phyloP scores from a whole-genome alignment of 2,329 filamentous ascomycete genomes.

The Coleophoma eucalyptorum region DNA sequence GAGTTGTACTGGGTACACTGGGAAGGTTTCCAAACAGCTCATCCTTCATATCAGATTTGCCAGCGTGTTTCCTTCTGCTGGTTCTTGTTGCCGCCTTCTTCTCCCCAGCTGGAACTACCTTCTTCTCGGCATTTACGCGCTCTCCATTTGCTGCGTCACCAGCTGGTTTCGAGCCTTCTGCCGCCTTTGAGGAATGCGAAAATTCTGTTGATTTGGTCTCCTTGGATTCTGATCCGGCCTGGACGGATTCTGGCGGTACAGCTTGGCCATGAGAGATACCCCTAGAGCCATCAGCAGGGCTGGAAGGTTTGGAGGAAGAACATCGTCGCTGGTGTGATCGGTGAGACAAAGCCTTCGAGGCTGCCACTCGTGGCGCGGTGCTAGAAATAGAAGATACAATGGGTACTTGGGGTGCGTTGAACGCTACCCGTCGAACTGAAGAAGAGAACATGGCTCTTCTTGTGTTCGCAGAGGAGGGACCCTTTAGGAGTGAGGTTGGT shows the following conservation, averaged over 20 bases:
- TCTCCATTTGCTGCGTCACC: constrained; percentile 18
- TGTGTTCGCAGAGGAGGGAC: constrained; percentile 3
- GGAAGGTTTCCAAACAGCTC: constrained; percentile 56
- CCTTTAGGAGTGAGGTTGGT: constrained; percentile 1
- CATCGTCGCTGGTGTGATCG: constrained; percentile 27
- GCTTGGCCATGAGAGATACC: constrained; percentile 6
- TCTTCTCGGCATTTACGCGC: constrained; percentile 20
- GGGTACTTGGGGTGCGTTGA: constrained; percentile 19
- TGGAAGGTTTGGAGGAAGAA: constrained; percentile 34
- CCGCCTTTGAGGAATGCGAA: constrained; percentile 15
- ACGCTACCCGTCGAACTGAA: constrained; percentile 25
- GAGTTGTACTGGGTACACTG: constrained; percentile 70
- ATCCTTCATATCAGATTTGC: constrained; percentile 30
- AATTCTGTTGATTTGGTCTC: constrained; percentile 20
- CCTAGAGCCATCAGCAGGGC: constrained; percentile 29
- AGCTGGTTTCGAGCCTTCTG: constrained; percentile 16
- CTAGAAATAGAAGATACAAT: constrained; percentile 18
- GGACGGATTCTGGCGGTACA: constrained; percentile 14
- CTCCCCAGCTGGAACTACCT: constrained; percentile 30
- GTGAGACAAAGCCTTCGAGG: constrained; percentile 22
- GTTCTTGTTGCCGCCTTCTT: constrained; percentile 41
- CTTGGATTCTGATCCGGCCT: constrained; percentile 10
- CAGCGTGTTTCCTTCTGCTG: constrained; percentile 52
- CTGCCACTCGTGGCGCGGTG: constrained; percentile 18
- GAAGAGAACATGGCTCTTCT: constrained; percentile 28